Evolutionary conservation across 2,329 filamentous ascomycete species (phyloP).

Genomic region (Dactylellina drechsleri): DNA sequence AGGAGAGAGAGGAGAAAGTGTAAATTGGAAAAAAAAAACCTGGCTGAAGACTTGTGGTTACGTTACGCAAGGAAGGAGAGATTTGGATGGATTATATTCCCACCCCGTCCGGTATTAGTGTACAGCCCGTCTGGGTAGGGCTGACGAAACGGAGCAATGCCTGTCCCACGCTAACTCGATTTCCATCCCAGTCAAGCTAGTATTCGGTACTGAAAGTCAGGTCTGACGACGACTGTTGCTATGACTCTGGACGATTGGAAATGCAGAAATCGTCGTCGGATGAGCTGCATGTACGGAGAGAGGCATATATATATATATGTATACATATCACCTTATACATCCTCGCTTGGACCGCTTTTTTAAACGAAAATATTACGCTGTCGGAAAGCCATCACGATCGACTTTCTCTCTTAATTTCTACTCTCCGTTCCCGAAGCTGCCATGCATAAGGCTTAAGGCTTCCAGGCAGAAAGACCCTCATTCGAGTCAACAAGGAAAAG

Average conservation of each 20-base stretch:
- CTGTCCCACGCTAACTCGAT: slow-evolving; percentile 19
- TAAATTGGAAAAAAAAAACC: slow-evolving; percentile 9
- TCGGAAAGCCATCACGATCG: slow-evolving; percentile 14
- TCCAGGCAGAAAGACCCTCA: slow-evolving; percentile 1
- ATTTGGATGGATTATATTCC: slow-evolving; percentile 26
- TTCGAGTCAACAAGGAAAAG: slow-evolving; percentile 7
- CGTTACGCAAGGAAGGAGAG: slow-evolving; percentile 22
- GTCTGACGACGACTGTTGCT: too few species aligned
- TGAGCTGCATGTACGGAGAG: too few species aligned
- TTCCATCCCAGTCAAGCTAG: too few species aligned
- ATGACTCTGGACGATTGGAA: too few species aligned
- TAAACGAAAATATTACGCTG: too few species aligned
- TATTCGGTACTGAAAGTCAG: too few species aligned
- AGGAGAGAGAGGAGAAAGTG: slow-evolving; percentile 5
- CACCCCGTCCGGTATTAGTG: too few species aligned
- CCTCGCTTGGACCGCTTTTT: too few species aligned
- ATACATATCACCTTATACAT: too few species aligned
- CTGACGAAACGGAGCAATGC: slow-evolving; percentile 54
- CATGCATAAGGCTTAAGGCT: slow-evolving; percentile 2
- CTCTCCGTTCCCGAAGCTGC: too few species aligned
- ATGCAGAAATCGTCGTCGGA: too few species aligned
- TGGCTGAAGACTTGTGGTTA: slow-evolving; percentile 33
- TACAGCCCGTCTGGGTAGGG: slow-evolving; percentile 42
- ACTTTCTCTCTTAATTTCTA: neutral
- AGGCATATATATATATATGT: too few species aligned